A percentile compares a stretch with the other conserved stretches of the same genome.
Evolutionary conservation across 2,329 filamentous ascomycete genomes (phyloP).

Genomic region (Xylariaceae sp.): DNA sequence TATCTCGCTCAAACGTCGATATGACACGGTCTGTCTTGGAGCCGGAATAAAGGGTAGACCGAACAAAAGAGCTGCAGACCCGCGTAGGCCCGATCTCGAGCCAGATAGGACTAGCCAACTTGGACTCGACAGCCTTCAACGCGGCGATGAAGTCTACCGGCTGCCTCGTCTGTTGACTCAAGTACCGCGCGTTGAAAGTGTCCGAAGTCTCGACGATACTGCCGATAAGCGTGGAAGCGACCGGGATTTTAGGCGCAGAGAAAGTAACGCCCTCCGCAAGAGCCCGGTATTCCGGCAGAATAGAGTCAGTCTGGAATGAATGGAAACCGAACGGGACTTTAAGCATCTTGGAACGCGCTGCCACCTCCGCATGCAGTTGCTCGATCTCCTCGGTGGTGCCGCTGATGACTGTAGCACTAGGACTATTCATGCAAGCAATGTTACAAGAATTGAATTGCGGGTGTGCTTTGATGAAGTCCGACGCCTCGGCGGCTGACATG

Average conservation of each 20-base stretch:
- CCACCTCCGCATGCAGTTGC: neutral
- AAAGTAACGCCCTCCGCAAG: conserved; percentile 2
- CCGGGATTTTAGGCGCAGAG: conserved; percentile 4
- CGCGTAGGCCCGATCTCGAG: no score
- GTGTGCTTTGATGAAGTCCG: neutral
- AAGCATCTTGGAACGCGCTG: neutral
- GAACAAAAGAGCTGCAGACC: no score
- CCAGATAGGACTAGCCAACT: no score
- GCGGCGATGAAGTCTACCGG: conserved; percentile 2
- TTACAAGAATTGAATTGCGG: conserved; percentile 1
- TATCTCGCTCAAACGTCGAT: no score
- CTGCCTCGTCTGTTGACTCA: conserved; percentile 5
- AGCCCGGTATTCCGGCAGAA: conserved; percentile 7
- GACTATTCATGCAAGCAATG: conserved; percentile 10
- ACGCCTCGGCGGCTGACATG: neutral
- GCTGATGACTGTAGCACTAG: conserved; percentile 8
- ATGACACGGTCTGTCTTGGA: no score
- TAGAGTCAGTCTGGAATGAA: conserved; percentile 10
- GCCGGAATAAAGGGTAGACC: no score
- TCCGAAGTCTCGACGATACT: neutral
- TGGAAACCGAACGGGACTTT: conserved; percentile 11
- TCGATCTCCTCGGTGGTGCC: conserved; percentile 2
- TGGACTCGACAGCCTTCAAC: no score
- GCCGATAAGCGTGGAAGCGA: conserved; percentile 5
- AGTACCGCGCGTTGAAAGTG: conserved; percentile 4